These are phyloP conservation scores for Leccinum variicolor DNA, from an alignment of 768 basidiomycete species.

Conservation along the genomic window DNA sequence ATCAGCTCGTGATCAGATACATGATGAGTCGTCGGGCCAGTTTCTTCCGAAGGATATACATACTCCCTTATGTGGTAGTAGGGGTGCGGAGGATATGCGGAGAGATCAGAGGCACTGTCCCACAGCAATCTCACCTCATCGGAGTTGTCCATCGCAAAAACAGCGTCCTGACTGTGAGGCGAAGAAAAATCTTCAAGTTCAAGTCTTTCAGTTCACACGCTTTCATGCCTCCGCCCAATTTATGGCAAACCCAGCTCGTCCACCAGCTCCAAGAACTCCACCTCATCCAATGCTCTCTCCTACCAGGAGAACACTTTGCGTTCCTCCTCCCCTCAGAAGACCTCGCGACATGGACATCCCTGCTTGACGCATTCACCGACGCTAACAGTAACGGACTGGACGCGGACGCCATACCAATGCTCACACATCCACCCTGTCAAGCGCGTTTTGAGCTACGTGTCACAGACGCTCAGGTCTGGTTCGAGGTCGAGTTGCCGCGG, in stretches of 20 bases:
- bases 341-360: constrained; percentile 27
- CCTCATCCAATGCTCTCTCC: constrained; percentile 57
- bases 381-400: neutral
- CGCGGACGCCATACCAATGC: neutral
- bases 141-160: too few species aligned
- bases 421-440: constrained; percentile 18
- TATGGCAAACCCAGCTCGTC: constrained; percentile 3
- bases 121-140: too few species aligned
- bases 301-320: constrained; percentile 53
- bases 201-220: too few species aligned
- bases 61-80: too few species aligned
- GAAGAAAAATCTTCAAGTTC: too few species aligned
- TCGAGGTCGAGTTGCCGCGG: constrained; percentile 33
- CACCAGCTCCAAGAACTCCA: constrained; percentile 50
- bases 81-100: too few species aligned
- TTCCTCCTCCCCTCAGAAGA: constrained; percentile 40
- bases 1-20: too few species aligned
- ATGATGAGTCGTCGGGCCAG: too few species aligned
- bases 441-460: constrained; percentile 36
- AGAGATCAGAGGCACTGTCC: neutral
- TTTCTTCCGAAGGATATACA: neutral
- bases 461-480: constrained; percentile 29
- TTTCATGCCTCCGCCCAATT: neutral
- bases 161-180: too few species aligned
- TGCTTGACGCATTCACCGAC: constrained; percentile 16